Conservation (phyloP, 2,329 filamentous ascomycete species). For the Albophoma yamanashiensis region DNA sequence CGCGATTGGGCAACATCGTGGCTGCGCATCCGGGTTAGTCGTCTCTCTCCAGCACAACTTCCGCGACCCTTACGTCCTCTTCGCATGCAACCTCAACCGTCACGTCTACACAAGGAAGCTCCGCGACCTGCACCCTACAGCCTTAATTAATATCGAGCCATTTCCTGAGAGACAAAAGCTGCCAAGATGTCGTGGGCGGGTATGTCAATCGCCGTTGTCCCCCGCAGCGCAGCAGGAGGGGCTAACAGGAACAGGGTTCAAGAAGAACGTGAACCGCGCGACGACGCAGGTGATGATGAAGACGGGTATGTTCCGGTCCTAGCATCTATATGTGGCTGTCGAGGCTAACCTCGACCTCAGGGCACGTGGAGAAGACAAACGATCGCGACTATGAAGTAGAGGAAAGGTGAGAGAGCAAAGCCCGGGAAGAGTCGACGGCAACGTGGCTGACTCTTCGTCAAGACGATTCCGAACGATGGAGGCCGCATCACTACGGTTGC, state of each 20-base stretch:
- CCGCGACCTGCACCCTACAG: not conserved
- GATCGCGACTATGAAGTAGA: conserved; percentile 99
- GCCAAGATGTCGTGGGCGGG: conserved; percentile 61
- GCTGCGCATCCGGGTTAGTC: conserved; percentile 16
- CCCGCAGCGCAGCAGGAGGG: conserved; percentile 14
- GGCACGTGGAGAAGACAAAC: conserved; percentile 96
- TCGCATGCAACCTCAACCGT: not conserved
- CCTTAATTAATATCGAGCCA: not conserved
- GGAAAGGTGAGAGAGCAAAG: conserved; percentile 51
- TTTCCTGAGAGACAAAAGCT: conserved; percentile 2
- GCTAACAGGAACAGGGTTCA: conserved; percentile 29
- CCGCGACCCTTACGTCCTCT: not conserved
- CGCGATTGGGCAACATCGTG: conserved; percentile 19
- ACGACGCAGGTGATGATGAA: conserved; percentile 99
- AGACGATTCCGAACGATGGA: conserved; percentile 98
- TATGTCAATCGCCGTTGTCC: conserved; percentile 20
- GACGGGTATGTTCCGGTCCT: conserved; percentile 50
- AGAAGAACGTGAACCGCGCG: conserved; percentile 96
- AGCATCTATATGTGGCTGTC: no score
- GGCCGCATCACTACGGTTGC: conserved; percentile 78
- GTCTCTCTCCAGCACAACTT: conserved; percentile 1
- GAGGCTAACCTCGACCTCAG: conserved; percentile 25
- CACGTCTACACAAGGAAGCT: not conserved
- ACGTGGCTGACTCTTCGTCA: conserved; percentile 24
- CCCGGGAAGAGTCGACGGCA: not conserved